Base-by-base conservation (phyloP, 805 yeast species). In the Barnettozyma wickerhamii region DNA sequence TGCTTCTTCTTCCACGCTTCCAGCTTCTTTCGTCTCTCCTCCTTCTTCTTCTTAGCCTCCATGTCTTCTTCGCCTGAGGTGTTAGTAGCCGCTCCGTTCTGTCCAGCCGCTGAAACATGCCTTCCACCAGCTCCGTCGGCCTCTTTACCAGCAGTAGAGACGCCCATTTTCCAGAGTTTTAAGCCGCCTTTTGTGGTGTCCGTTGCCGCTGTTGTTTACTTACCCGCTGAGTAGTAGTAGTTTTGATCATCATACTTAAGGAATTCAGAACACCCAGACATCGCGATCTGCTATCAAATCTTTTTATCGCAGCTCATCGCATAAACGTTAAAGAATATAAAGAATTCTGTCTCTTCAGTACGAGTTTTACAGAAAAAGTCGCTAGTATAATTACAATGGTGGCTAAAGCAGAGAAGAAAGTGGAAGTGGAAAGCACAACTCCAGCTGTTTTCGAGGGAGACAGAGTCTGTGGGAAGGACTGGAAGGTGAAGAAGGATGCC, bases 401-500 rank as follows among this genome's bases (percentile, higher is more conserved):
- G 26, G 27, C 34, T 12, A 19, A 19, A 28, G 24, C 35, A 26
- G 35, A 13, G 13, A 23, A 19, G 12, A 31, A 19, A 20, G 13
- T n/a, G 26, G 19, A 18, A 19, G 30, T n/a, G n/a, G n/a, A 31
- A 18, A 29, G 23, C 1, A n/a, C 26, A 10, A 15, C 38, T 14
- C 20, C 9, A 7, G 24, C 10, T n/a, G n/a, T n/a, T n/a, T n/a
- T n/a, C n/a, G n/a, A n/a, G n/a, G n/a, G 60, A 36, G 51, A 39
- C 32, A 51, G 60, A 43, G 59, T 56, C 6, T 53, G 46, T 29
- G 58, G 58, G 38, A 84, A 84, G 56, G 68, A 72, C 31, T 85
- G 90, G 90, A 85, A 85, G 53, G 71, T 68, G 13, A 72, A 72
- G 42, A 84, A 82, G 53, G 75, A 68, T 40, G 86, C 89, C 4